A percentile compares a stretch with the other conserved stretches of the same genome.
These are phyloP conservation scores for Mallotus repandus DNA, from an alignment of 441 rosid genomes.

Conservation along the genomic window DNA sequence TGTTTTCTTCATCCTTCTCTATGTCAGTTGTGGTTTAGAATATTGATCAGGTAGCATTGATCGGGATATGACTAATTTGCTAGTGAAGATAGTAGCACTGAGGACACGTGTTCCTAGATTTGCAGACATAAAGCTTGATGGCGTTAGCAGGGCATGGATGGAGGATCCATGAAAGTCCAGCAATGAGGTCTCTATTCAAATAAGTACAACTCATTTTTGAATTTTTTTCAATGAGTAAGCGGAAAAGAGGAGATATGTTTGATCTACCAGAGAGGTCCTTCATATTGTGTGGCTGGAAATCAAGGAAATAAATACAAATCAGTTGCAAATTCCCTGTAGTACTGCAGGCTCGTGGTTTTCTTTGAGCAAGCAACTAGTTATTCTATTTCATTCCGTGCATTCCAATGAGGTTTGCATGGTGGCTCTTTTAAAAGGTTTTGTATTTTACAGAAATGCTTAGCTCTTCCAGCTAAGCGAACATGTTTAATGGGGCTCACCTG, in stretches of 20 bases:
- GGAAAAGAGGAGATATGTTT: not conserved
- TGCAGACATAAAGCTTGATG: not conserved
- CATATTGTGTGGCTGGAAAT: slow-evolving; percentile 12
- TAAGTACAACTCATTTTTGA: not conserved
- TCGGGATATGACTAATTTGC: not conserved
- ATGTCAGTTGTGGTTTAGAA: not conserved
- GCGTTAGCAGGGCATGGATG: not conserved
- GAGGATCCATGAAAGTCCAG: not conserved
- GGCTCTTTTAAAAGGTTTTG: not conserved
- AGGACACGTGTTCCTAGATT: not conserved
- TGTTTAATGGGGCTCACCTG: not conserved
- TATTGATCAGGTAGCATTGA: not conserved
- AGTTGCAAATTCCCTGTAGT: not conserved
- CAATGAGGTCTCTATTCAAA: not conserved
- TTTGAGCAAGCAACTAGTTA: not conserved
- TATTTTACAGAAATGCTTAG: not conserved
- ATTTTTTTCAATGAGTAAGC: not conserved
- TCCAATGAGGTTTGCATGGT: not conserved
- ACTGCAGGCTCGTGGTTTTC: not conserved
- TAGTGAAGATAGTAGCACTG: not conserved
- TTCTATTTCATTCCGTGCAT: not conserved
- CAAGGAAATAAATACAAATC: not conserved
- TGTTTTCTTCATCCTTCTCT: not conserved
- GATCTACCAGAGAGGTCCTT: not conserved
- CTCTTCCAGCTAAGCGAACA: not conserved